Evolutionary conservation across 352 stramenopile species (phyloP).

Genomic region (Blastocystis sp.): DNA sequence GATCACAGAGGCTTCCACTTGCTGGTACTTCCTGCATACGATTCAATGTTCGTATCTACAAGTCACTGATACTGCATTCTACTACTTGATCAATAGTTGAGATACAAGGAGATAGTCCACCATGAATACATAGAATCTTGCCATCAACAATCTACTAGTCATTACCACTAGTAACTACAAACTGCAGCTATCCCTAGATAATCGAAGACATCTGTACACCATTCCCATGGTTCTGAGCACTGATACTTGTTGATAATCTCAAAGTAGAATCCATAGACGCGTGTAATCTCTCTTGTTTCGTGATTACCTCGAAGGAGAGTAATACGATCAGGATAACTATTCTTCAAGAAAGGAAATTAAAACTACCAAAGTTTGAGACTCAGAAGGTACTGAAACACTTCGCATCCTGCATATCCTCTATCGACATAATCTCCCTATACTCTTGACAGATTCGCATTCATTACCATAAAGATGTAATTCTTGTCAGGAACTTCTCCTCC

Average conservation of each 20-base stretch:
- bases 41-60: conserved; percentile 80
- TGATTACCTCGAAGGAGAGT: conserved; percentile 84
- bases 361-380: conserved; percentile 76
- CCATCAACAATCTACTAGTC: conserved; percentile 66
- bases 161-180: conserved; percentile 75
- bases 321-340: conserved; percentile 81
- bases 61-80: not conserved
- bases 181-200: conserved; percentile 88
- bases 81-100: conserved; percentile 82
- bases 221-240: conserved; percentile 90
- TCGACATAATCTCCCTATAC: conserved; percentile 83
- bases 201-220: conserved; percentile 93
- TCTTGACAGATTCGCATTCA: not conserved
- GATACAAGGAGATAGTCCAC: conserved; percentile 80
- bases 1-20: conserved; percentile 97
- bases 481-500: conserved; percentile 73
- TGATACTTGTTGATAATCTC: conserved; percentile 91
- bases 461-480: conserved; percentile 77
- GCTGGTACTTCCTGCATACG: conserved; percentile 97
- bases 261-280: conserved; percentile 85
- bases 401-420: conserved; percentile 82
- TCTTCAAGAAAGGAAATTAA: conserved; percentile 76
- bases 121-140: conserved; percentile 85
- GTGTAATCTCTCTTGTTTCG: conserved; percentile 81
- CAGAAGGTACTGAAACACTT: conserved; percentile 84